Conservation (phyloP, 1,284 basidiomycete genomes). For the Mycosarcoma maydis region DNA sequence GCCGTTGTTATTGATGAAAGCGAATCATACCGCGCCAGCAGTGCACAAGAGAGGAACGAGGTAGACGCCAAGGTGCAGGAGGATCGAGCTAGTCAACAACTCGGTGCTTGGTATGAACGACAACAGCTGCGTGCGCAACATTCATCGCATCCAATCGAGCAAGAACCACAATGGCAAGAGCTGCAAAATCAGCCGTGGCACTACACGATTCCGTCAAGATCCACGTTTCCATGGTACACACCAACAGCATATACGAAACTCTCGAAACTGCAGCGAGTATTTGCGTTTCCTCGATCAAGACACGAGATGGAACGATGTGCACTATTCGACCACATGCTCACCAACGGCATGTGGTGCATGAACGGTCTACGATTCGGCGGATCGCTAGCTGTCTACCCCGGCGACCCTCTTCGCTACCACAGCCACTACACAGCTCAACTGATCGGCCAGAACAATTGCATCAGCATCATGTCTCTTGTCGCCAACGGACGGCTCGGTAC, state of each 20-base stretch:
- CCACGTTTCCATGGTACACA: conserved; percentile 40
- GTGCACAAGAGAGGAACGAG: not conserved
- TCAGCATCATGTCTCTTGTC: conserved; percentile 73
- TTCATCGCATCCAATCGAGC: conserved; percentile 30
- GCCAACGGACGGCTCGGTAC: conserved; percentile 95
- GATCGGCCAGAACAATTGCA: conserved; percentile 7
- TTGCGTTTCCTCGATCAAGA: conserved; percentile 77
- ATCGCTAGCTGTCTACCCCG: conserved; percentile 94
- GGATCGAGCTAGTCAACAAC: conserved; percentile 72
- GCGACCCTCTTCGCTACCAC: conserved; percentile 94
- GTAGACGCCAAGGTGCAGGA: conserved; percentile 55
- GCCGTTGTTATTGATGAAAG: conserved; percentile 30
- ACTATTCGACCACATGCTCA: conserved; percentile 82
- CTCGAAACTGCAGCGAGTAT: conserved; percentile 74
- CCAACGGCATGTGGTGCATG: conserved; percentile 70
- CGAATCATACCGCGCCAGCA: conserved; percentile 3
- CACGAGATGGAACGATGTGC: conserved; percentile 78
- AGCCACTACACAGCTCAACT: conserved; percentile 84
- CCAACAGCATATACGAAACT: conserved; percentile 71
- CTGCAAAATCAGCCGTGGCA: conserved; percentile 19
- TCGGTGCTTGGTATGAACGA: conserved; percentile 54
- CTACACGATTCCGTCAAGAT: conserved; percentile 32
- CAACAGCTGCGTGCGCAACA: conserved; percentile 68
- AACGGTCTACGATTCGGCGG: conserved; percentile 93
- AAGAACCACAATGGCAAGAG: not conserved